Base-by-base conservation (phyloP, 306 rosid genomes). In the Quercus mongolica region DNA sequence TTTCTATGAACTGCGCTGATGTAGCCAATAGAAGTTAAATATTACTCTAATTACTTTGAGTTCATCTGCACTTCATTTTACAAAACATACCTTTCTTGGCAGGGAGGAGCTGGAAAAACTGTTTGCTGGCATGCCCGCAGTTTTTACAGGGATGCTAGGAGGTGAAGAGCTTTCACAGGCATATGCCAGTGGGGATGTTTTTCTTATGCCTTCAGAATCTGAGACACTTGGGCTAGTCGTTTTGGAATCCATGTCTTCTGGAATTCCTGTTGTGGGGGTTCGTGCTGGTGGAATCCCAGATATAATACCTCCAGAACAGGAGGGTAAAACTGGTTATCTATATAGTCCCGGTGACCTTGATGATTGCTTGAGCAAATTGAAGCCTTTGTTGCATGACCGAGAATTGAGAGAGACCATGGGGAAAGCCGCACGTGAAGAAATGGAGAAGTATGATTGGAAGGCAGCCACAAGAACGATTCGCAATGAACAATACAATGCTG, bases 81-180 rank as follows among this genome's bases (percentile, higher is more conserved):
- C 61, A 54, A 76, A 35, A 51, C 19, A 68, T 26, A 20, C 77
- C 57, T 77, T 79, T 79, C 57, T 46, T 78, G 76, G 58, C 89
- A 96, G 99, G 82, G 91, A 64, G 89, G 98, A 90, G 85, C 92
- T 96, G 76, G 99, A 96, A 83, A 86, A 96, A 74, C 52, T 96
- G 90, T 96, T 96, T 77, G 62, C 83, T 19, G 98, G 98, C 65
- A 91, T 93, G 99, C 97, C 97, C 4, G 97, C 84, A 8, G 93
- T 93, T 31, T 96, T 96, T 81, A 96, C 99, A 3, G 99, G 99
- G 68, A 93, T 93, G 99, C 86, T 96, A 44, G 87, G 92, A 56
- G 99, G 99, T 13, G 98, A 96, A 81, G 99, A 90, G 76, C 96
- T 96, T 57, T 96, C 99, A 14, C 92, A 93, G 84, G 99, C 99